Evolutionary conservation across 23 red algal species (phyloP), one percentile per base, ranked within the genome.

Genomic region (Pyropia haitanensis): DNA sequence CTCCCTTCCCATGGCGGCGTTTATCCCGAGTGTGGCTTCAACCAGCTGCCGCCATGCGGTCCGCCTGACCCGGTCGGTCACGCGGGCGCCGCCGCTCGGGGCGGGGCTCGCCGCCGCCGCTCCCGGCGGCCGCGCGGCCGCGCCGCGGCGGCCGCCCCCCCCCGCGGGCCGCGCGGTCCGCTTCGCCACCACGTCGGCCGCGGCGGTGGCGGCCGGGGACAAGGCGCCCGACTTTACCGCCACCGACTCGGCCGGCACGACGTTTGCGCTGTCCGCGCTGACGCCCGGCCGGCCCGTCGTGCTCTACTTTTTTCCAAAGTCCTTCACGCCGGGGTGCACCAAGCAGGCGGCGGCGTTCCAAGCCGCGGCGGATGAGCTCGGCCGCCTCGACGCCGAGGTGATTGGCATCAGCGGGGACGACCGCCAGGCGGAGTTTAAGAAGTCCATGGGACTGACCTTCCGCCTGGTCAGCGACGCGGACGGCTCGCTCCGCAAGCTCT

Each of bases 281-380:
- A 61, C 56, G 22, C 67, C 74, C 21, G 34, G 29, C 22, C 56
- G 64, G 27, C 79, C 83, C 17, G 81, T 95, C 21, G 76, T 87
- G 30, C 82, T 95, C 27, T 83, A 75, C 60, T 95, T 95, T 66
- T 81, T 70, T 61, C 76, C 78, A 21, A 80, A 72, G 26, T 52
- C 50, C n/a, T 65, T 72, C 52, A 85, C 81, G 1, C 72, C 81
- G n/a, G 90, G 90, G 27, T 95, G 90, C 64, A 95, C 90, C 19
- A 66, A 67, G 0, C 80, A 95, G 53, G 76, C 71, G 16, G 80
- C 68, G 58, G 61, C 80, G 33, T 95, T 95, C 54, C 82, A 74
- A 8, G 81, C 82, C 50, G 73, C 90, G 28, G 71, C 61, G 3
- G 80, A 78, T 31, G 75, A 78, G 19, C 87, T 95, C 34, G 55